Percentiles rank a stretch among this genome's conserved stretches.
These are phyloP conservation scores for Tulasnella sp. DNA, from an alignment of 768 basidiomycete species.

Conservation along the genomic window DNA sequence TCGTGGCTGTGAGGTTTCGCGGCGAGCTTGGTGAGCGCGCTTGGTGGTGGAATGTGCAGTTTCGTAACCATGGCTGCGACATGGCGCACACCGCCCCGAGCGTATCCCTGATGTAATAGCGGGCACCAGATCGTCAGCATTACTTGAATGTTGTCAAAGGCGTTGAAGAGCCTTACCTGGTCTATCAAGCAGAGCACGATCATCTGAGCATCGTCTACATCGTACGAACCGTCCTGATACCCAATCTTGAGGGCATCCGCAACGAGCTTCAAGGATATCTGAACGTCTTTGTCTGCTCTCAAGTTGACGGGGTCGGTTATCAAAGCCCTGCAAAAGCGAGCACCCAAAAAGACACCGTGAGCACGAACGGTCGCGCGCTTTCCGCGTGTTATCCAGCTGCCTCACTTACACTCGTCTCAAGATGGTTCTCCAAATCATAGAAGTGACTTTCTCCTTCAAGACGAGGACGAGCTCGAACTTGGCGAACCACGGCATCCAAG, in stretches of 20 bases:
- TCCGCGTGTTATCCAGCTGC: no score
- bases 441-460: constrained; percentile 20
- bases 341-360: background rate
- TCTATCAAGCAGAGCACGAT: constrained; percentile 25
- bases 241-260: constrained; percentile 16
- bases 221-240: constrained; percentile 18
- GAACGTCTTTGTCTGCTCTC: background rate
- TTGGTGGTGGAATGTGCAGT: background rate
- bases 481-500: constrained; percentile 28
- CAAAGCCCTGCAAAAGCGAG: background rate
- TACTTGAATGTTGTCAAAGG: no score
- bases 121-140: background rate
- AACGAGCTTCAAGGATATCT: constrained; percentile 13
- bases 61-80: background rate
- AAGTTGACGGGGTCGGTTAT: background rate
- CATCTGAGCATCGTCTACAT: constrained; percentile 22
- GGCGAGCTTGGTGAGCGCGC: background rate
- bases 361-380: no score
- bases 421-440: constrained; percentile 21
- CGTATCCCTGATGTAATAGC: background rate
- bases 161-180: constrained; percentile 13
- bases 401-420: constrained; percentile 20
- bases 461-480: constrained; percentile 17
- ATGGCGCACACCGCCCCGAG: background rate
- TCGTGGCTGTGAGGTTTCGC: background rate